Percentiles rank a stretch among this genome's conserved stretches.
phyloP scores from a whole-genome alignment of 345 rosid species.

The Eucalyptus tenuipes region DNA sequence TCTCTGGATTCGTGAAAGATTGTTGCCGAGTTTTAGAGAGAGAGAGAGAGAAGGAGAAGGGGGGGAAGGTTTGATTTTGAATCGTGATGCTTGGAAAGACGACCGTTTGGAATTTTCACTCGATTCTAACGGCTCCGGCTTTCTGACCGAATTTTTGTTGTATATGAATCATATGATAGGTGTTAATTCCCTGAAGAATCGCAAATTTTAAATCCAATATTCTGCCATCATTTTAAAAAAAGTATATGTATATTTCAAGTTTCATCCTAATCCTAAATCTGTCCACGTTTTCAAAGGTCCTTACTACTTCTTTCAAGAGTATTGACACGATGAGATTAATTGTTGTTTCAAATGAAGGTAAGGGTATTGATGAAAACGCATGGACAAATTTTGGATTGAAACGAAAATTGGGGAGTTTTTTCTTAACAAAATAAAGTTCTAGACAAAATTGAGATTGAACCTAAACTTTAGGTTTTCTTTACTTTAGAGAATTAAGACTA shows the following conservation, averaged over 20 bases:
- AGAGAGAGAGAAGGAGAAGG: background rate
- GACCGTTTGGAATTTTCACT: background rate
- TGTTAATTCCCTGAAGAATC: background rate
- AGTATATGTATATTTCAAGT: background rate
- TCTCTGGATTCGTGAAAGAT: background rate
- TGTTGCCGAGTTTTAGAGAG: background rate
- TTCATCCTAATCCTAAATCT: background rate
- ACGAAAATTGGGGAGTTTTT: background rate
- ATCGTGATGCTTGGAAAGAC: background rate
- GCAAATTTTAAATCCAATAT: background rate
- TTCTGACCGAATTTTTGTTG: background rate
- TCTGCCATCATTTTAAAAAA: background rate
- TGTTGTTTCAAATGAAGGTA: background rate
- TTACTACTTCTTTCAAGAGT: background rate
- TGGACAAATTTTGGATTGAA: background rate
- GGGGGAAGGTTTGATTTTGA: background rate
- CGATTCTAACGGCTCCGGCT: background rate
- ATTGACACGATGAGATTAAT: background rate
- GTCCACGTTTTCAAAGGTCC: background rate
- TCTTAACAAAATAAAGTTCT: background rate
- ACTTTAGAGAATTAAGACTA: background rate
- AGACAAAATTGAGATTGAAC: background rate
- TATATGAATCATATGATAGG: background rate
- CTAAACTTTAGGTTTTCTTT: background rate
- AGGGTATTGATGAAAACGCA: fast-evolving